These are phyloP conservation scores for Termitomyces titanicus DNA, from an alignment of 768 basidiomycete species.

Conservation along the genomic window DNA sequence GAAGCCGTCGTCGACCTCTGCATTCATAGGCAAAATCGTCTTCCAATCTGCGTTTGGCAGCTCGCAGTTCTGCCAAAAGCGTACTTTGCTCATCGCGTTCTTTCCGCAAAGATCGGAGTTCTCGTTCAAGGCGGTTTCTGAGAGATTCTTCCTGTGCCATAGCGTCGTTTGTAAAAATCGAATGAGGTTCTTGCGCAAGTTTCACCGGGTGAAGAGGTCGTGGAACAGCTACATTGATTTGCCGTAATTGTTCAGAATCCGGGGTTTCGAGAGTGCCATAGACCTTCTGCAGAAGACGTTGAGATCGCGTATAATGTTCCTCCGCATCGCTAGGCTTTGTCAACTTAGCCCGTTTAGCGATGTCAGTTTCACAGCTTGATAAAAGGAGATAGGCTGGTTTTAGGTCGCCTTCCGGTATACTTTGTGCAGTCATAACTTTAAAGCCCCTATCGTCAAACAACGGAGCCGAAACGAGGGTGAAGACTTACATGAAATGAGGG, in stretches of 20 bases:
- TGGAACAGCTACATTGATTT: not conserved
- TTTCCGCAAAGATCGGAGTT: slow-evolving; percentile 36
- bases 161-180: not conserved
- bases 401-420: slow-evolving; percentile 33
- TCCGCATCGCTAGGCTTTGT: slow-evolving; percentile 18
- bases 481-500: slow-evolving; percentile 44
- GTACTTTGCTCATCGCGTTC: slow-evolving; percentile 23
- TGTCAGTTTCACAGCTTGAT: slow-evolving; percentile 50
- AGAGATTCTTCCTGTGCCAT: not conserved
- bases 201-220: not conserved
- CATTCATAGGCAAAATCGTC: slow-evolving; percentile 33
- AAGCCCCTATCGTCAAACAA: slow-evolving; percentile 4
- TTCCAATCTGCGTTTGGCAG: slow-evolving; percentile 43
- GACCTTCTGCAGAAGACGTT: slow-evolving; percentile 45
- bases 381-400: slow-evolving; percentile 52
- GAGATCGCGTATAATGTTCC: slow-evolving; percentile 36
- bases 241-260: not conserved
- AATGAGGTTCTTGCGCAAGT: not conserved
- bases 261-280: slow-evolving; percentile 29
- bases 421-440: slow-evolving; percentile 37
- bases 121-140: slow-evolving; percentile 25
- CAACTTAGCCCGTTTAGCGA: slow-evolving; percentile 30
- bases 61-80: slow-evolving; percentile 28
- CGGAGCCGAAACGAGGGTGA: not conserved
- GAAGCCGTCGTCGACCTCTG: slow-evolving; percentile 31